phyloP scores from a whole-genome alignment of 2,329 filamentous ascomycete genomes.

The Chrysoporthe deuterocubensis region DNA sequence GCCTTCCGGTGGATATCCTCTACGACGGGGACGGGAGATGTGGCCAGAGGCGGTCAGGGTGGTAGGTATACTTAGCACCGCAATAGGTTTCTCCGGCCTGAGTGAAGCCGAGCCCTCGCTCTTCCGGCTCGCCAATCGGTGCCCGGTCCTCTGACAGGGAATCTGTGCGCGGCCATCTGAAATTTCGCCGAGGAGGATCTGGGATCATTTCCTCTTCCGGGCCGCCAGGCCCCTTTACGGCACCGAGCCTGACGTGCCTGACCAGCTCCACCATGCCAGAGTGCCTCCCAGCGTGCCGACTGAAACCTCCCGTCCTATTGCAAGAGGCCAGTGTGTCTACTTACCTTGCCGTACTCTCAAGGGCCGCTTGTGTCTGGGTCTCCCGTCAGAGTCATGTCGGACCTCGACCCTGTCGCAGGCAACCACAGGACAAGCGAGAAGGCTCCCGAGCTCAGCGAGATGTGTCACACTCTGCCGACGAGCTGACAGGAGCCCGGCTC shows the following conservation, averaged over 20 bases:
- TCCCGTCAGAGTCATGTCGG: not conserved
- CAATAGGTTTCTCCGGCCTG: not conserved
- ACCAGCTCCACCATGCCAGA: not conserved
- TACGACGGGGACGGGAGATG: not conserved
- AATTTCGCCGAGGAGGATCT: slow-evolving; percentile 11
- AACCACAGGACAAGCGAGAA: slow-evolving; percentile 12
- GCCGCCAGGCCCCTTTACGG: not conserved
- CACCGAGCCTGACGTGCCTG: slow-evolving; percentile 3
- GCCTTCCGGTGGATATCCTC: not conserved
- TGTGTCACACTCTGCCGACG: not conserved
- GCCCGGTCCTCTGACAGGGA: not conserved
- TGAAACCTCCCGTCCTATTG: not conserved
- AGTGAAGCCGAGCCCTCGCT: not conserved
- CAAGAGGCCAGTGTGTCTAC: no score
- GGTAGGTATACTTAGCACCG: not conserved
- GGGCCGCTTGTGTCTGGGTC: not conserved
- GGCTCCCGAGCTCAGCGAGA: not conserved
- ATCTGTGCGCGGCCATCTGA: slow-evolving; percentile 1
- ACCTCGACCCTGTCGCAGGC: slow-evolving; percentile 10
- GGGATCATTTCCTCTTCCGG: slow-evolving; percentile 7
- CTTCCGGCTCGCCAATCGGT: slow-evolving; percentile 1
- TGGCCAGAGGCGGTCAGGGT: not conserved
- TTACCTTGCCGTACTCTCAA: not conserved
- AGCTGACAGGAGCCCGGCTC: not conserved
- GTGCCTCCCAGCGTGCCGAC: not conserved